Percentiles rank a stretch among this genome's conserved stretches.
Conservation (phyloP, 2,329 filamentous ascomycete species). For the Verticillium zaregamsianum region DNA sequence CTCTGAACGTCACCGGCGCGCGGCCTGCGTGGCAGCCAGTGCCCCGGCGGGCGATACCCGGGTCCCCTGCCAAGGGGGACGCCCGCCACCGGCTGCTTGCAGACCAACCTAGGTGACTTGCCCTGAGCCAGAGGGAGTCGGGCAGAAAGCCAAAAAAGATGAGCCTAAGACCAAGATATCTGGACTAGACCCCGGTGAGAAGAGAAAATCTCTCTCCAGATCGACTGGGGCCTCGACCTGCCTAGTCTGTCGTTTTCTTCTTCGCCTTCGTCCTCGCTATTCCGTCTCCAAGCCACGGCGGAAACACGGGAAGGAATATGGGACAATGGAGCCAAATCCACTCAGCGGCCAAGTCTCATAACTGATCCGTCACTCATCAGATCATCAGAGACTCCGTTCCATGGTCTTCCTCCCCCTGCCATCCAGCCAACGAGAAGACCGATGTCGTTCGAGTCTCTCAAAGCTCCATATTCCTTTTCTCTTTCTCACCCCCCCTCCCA, state of each 20-base stretch:
- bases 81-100: background rate
- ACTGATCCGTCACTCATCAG: background rate
- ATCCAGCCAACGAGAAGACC: background rate
- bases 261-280: background rate
- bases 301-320: background rate
- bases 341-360: background rate
- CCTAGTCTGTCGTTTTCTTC: background rate
- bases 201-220: background rate
- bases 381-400: background rate
- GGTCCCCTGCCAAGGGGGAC: background rate
- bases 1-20: background rate
- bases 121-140: background rate
- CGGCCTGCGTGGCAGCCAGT: background rate
- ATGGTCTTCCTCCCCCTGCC: background rate
- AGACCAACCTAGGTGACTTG: background rate
- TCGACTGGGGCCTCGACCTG: background rate
- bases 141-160: background rate
- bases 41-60: background rate
- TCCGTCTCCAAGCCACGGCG: background rate
- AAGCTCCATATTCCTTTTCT: too few species aligned
- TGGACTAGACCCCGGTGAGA: background rate
- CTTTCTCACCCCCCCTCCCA: background rate
- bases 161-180: background rate
- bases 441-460: background rate
- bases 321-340: background rate